Base-by-base conservation (phyloP, 2,329 filamentous ascomycete genomes). In the Pleurostoma richardsiae region DNA sequence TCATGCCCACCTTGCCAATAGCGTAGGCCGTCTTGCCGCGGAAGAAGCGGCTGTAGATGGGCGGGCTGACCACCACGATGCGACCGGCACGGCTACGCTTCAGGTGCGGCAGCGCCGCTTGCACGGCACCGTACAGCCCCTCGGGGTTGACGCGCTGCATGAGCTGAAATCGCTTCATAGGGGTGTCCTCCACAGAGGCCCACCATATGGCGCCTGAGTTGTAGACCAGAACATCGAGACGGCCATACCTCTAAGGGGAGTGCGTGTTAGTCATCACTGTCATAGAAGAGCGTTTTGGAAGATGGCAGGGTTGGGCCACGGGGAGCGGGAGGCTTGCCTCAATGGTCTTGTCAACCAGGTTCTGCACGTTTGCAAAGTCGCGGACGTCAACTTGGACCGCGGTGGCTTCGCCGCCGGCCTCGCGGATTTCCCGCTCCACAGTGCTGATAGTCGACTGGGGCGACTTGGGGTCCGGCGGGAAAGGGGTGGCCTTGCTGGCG, bases 161-260 rank as follows among this genome's bases (percentile, higher is more conserved):
- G 54, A 86, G 77, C 61, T 83, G 81, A 68, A 89, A 92, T n/a
- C 87, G 77, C 64, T 85, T 86, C 53, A 86, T 70, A 0, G 86
- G 84, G 0, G 88, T 92, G 41, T 83, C 78, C 44, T 83, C 77
- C 0, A 95, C 81, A 2, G 85, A 77, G 0, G 85, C 79, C 88
- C 88, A 92, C 84, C 85, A 94, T 54, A 95, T 90, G 3, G 89
- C 89, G 39, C 89, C 89, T 0, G 85, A 83, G 62, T 94, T 95
- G 71, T 95, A 95, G 42, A 94, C 65, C 3, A 95, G 67, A 1
- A 86, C 84, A 60, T 94, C 88, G 4, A 95, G 70, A 27, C 77
- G 77, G 40, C 76, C 74, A 56, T 86, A 85, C 4, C 64, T 70
- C 56, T 80, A 30, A 11, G 19, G 53, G 8, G 5, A 7, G 36